Conservation (phyloP, 108 stramenopile species). For the Stephanodiscus triporus region DNA sequence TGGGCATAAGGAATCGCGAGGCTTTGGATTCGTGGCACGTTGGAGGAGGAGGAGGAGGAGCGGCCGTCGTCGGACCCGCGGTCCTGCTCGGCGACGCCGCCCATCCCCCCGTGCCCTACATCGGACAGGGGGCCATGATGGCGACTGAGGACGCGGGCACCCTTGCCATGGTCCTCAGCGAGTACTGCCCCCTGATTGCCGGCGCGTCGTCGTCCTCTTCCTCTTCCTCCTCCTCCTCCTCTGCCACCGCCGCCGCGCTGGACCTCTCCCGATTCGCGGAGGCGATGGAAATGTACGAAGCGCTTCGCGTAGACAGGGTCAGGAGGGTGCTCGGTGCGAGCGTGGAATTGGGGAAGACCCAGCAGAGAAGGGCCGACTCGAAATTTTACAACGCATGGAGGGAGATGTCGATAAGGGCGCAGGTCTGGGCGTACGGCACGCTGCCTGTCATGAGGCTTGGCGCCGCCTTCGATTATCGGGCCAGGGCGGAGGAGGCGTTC, state of each 20-base stretch:
- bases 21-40: constrained; percentile 59
- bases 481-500: constrained; percentile 43
- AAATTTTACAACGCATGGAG: constrained; percentile 57
- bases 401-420: constrained; percentile 58
- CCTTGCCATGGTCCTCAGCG: constrained; percentile 43
- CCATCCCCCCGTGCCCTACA: constrained; percentile 72
- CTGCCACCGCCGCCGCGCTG: neutral
- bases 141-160: constrained; percentile 75
- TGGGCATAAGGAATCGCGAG: constrained; percentile 41
- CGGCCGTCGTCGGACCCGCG: constrained; percentile 33
- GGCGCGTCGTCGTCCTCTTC: too few relatives aligned
- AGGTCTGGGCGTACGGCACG: constrained; percentile 70
- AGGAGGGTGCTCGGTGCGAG: constrained; percentile 44
- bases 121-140: constrained; percentile 74
- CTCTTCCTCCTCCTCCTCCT: neutral
- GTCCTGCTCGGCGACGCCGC: constrained; percentile 69
- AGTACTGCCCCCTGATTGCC: constrained; percentile 54
- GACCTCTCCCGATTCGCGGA: constrained; percentile 35
- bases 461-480: constrained; percentile 57
- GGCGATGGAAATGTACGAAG: constrained; percentile 58
- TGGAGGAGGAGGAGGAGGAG: constrained; percentile 26
- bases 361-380: constrained; percentile 61
- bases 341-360: constrained; percentile 55
- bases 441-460: constrained; percentile 59
- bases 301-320: constrained; percentile 56